Evolutionary conservation across 306 rosid genomes (phyloP).

Genomic region (Phaseolus lunatus): DNA sequence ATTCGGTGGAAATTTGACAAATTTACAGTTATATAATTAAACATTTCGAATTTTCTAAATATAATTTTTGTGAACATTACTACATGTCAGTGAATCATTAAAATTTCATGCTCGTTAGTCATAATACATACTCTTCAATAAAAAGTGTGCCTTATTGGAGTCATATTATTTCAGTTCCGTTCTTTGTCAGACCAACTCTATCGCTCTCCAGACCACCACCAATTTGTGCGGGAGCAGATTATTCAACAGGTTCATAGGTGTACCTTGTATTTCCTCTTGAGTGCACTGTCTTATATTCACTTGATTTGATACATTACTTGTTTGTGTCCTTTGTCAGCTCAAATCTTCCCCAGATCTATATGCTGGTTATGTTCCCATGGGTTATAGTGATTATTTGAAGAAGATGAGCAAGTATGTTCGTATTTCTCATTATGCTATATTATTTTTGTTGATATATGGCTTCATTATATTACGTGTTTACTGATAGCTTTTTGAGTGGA

Average conservation of each 20-base stretch:
- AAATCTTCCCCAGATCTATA: conserved; percentile 62
- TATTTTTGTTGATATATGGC: conserved; percentile 7
- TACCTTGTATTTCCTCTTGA: neutral
- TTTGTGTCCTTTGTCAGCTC: conserved; percentile 61
- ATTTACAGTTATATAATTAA: conserved; percentile 12
- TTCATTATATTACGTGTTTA: conserved; percentile 32
- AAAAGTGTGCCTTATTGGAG: conserved; percentile 41
- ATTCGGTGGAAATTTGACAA: conserved; percentile 23
- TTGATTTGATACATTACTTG: conserved; percentile 31
- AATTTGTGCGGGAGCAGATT: conserved; percentile 83
- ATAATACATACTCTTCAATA: conserved; percentile 1
- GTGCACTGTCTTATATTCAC: conserved; percentile 19
- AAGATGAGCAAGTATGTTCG: conserved; percentile 80
- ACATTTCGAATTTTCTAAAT: conserved; percentile 12
- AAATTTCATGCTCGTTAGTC: neutral
- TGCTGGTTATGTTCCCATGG: conserved; percentile 86
- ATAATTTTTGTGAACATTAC: conserved; percentile 24
- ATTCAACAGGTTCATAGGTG: conserved; percentile 69
- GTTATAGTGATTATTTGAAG: conserved; percentile 78
- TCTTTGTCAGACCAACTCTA: conserved; percentile 95
- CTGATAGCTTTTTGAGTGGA: conserved; percentile 44
- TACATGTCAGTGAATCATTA: neutral
- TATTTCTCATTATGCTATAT: conserved; percentile 27
- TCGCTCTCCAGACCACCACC: conserved; percentile 84
- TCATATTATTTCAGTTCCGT: conserved; percentile 74